phyloP scores from a whole-genome alignment of 768 basidiomycete species.

The Boletus patriciae region DNA sequence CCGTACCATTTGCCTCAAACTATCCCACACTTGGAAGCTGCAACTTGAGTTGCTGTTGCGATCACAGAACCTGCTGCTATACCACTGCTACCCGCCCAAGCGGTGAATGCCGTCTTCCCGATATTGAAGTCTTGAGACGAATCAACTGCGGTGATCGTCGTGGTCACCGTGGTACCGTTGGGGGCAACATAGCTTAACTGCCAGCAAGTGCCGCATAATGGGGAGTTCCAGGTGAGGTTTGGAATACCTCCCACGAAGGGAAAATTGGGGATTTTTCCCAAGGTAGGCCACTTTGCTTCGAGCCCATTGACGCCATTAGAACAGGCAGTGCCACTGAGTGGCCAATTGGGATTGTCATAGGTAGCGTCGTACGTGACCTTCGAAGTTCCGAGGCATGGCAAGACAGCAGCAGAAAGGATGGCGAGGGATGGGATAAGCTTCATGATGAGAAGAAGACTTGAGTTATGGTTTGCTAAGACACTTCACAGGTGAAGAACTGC shows the following conservation, averaged over 20 bases:
- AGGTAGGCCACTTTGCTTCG: slow-evolving; percentile 32
- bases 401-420: neutral
- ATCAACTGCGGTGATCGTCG: neutral
- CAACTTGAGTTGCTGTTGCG: neutral
- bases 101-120: neutral
- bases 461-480: neutral
- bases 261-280: slow-evolving; percentile 36
- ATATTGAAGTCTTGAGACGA: neutral
- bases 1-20: neutral
- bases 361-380: neutral
- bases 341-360: neutral
- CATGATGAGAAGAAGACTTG: neutral
- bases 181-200: neutral
- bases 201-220: slow-evolving; percentile 63
- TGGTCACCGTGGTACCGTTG: neutral
- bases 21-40: neutral
- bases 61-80: neutral
- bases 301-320: slow-evolving; percentile 26
- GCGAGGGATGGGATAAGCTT: neutral
- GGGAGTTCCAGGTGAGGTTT: slow-evolving; percentile 43
- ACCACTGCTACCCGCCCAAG: neutral
- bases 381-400: neutral
- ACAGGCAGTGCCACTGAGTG: slow-evolving; percentile 23
- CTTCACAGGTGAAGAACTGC: neutral
- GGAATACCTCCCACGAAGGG: slow-evolving; percentile 35